Base-by-base conservation (phyloP, 2,329 filamentous ascomycete genomes). In the Botryotinia convoluta region DNA sequence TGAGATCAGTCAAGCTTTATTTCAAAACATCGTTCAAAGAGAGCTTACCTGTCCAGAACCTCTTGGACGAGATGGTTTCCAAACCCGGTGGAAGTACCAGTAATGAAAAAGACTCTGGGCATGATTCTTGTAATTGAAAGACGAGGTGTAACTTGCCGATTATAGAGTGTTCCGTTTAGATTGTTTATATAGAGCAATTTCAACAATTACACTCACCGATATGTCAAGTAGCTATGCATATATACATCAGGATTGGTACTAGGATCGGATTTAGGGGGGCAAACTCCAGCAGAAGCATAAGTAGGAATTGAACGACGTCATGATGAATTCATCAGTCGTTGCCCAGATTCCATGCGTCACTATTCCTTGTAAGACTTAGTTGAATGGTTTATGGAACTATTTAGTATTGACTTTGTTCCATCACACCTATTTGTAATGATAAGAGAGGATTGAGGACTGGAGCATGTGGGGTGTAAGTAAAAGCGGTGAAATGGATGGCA, bases 1-100 rank as follows among this genome's bases (percentile, higher is more conserved):
- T 67, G 29, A 42, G 32, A 57, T 57, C 39, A 65, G 70, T 44
- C 39, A 65, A 48, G 22, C 57, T 37, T 8, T 22, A 29, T 32
- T 35, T 20, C 12, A 16, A 2, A 65, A 0, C 8, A 62, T 10
- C 37, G 0, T 10, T 32, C 16, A 44, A 20, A 37, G 32, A 39
- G 3, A 7, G 22, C 26, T 44, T 44, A 65, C 8, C 80, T 77
- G 4, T 79, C 78, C 5, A 87, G 80, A 37, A 84, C 79, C 7
- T 80, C 79, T 32, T 83, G 78, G 10, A 83, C 82, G 8, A 87
- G 77, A 20, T 80, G 74, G 4, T 81, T 79, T 18, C 86, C 86
- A 48, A 87, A 82, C 18, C 86, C 86, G 5, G 84, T 84, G 5
- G 85, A 85, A 63, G 81, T 83, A 57, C 85, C 86, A 9, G 86